A percentile compares a stretch with the other conserved stretches of the same genome.
Conservation (phyloP, 805 yeast genomes). For the Starmerella riodocensis region DNA sequence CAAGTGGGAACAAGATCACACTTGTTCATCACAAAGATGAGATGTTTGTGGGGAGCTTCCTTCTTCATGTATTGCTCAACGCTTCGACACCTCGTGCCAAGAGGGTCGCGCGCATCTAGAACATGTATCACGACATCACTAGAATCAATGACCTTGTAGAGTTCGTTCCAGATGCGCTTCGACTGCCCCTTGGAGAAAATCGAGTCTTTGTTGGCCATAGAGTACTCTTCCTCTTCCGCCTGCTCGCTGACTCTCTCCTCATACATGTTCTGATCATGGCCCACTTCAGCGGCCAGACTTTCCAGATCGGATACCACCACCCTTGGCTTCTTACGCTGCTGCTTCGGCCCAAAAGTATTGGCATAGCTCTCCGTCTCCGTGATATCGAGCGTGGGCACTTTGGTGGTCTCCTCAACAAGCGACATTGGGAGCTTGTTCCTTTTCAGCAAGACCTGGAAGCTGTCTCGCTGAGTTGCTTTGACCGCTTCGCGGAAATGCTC, state of each 20-base stretch:
- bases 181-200: slow-evolving; percentile 96
- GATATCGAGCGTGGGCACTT: slow-evolving; percentile 65
- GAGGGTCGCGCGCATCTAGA: slow-evolving; percentile 91
- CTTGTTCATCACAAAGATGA: slow-evolving; percentile 86
- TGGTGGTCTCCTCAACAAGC: slow-evolving; percentile 64
- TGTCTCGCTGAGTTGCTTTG: slow-evolving; percentile 69
- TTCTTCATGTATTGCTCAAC: slow-evolving; percentile 86
- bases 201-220: slow-evolving; percentile 86
- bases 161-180: slow-evolving; percentile 95
- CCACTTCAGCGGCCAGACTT: slow-evolving; percentile 53
- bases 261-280: slow-evolving; percentile 46
- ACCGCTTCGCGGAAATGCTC: slow-evolving; percentile 88
- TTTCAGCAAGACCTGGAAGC: slow-evolving; percentile 72
- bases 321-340: slow-evolving; percentile 85
- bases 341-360: slow-evolving; percentile 83
- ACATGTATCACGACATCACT: slow-evolving; percentile 96
- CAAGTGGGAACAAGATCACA: slow-evolving; percentile 98
- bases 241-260: slow-evolving; percentile 52
- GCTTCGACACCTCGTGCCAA: slow-evolving; percentile 87
- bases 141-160: slow-evolving; percentile 92
- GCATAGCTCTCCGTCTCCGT: slow-evolving; percentile 78
- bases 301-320: slow-evolving; percentile 63
- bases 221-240: slow-evolving; percentile 55
- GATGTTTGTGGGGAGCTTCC: slow-evolving; percentile 93
- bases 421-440: slow-evolving; percentile 95